Base-by-base conservation (phyloP, 768 basidiomycete species). In the Lactarius hatsudake region DNA sequence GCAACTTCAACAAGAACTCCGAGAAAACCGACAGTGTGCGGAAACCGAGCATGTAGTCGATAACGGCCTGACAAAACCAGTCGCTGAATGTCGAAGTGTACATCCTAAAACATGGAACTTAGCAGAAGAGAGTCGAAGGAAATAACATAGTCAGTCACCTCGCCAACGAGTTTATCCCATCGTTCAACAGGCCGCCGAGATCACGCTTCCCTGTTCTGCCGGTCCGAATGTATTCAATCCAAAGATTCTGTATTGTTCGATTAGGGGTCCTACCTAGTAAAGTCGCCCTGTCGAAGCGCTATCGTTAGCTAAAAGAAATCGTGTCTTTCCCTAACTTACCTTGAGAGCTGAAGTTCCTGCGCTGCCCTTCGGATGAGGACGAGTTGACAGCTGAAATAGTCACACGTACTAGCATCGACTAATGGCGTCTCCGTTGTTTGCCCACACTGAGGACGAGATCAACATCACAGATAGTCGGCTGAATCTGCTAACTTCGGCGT, bases 261-360 rank as follows among this genome's bases (percentile, higher is more conserved):
- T 8, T 36, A 28, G 43, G 3, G 15, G 28, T 43, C 15, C 48
- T 53, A 91, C 92, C 92, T 86, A 8, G 93, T 95, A 74, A 91
- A 96, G 76, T 94, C 93, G 15, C 93, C 89, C 90, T 94, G 67
- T 6, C 43, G 54, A 62, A 40, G 32, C 61, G 17, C 28, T 62
- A 55, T 61, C 48, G 36, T 54, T 63, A 58, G 48, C 56, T n/a
- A 59, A 26, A 65, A 59, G 23, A n/a, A 23, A 20, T 53, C 13
- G 18, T 42, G 17, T 61, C 13, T 64, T 34, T 61, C 64, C 10
- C 40, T 61, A 12, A 76, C 84, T 73, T 60, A 88, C 95, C 83
- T 98, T 99, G 53, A 98, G 80, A 5, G 97, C 97, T 32, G 94
- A 96, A 0, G 97, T 98, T 26, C 97, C 96, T 55, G 97, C 93